Evolutionary conservation across 331 rosid species (phyloP).

Genomic region (Prunus yedoensis): DNA sequence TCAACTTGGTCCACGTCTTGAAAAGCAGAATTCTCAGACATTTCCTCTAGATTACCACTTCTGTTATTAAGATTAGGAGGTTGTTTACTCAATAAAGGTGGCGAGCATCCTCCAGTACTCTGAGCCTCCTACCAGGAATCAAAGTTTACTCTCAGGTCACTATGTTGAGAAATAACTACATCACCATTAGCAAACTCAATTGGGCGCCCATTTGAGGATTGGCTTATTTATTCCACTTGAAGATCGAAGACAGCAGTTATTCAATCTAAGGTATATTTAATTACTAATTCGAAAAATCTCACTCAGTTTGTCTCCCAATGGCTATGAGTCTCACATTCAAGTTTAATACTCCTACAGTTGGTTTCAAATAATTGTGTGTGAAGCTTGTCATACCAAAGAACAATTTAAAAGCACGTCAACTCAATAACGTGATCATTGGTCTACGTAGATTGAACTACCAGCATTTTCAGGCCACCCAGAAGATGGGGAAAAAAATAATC

Average conservation of each 20-base stretch:
- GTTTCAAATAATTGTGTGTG: background rate
- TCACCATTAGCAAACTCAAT: too few relatives aligned
- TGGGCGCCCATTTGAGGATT: too few relatives aligned
- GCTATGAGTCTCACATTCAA: background rate
- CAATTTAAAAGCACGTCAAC: background rate
- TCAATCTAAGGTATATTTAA: background rate
- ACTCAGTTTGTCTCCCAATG: background rate
- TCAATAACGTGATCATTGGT: background rate
- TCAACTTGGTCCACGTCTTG: conserved; percentile 46
- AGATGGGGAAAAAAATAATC: background rate
- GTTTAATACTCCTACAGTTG: background rate
- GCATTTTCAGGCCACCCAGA: background rate
- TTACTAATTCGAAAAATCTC: background rate
- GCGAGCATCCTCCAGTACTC: conserved; percentile 49
- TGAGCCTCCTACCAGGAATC: conserved; percentile 65
- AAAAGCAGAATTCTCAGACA: conserved; percentile 67
- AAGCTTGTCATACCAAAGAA: background rate
- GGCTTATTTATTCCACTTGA: too few relatives aligned
- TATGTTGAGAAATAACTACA: conserved; percentile 32
- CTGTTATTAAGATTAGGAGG: conserved; percentile 38
- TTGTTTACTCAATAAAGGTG: conserved; percentile 49
- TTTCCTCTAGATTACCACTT: conserved; percentile 62
- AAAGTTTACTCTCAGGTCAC: conserved; percentile 47
- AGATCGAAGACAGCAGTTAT: conserved; percentile 4
- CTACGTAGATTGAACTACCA: background rate